Evolutionary conservation across 2,329 filamentous ascomycete species (phyloP), one percentile per base, ranked within the genome.

Genomic region (Trichoderma koningii): DNA sequence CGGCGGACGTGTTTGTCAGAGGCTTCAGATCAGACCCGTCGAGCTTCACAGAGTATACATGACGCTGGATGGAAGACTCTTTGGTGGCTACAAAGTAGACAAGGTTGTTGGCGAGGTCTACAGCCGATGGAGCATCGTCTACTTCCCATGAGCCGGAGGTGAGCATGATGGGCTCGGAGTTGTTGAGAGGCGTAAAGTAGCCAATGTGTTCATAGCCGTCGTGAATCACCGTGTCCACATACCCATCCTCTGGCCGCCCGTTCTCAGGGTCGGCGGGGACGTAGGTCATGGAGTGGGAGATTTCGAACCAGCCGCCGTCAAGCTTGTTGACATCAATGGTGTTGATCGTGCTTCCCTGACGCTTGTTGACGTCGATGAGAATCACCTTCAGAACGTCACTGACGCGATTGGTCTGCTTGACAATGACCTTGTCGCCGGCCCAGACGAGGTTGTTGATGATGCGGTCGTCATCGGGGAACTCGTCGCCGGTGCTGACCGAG

Each of bases 291-390:
- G 89, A 86, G 71, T 97, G 89, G 1, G 92, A 92, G 48, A 97
- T 92, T 78, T 99, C 95, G 71, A 97, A 94, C 95, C 95, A 99
- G 41, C 95, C 96, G 23, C 93, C 93, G 75, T 99, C 95, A n/a
- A 97, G 82, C 65, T 89, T 83, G 69, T 87, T 86, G 55, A 97
- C 87, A 75, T 99, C 87, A 55, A 91, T 85, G 21, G 88, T 89
- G 68, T 94, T 85, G 55, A 97, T 87, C 0, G 91, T 89, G 75
- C 89, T 90, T 34, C 92, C 93, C 21, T 85, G 87, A 55, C 92
- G 88, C 3, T 83, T 79, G 23, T 81, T 78, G 5, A 95, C 90
- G 73, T 99, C 92, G 63, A 98, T 87, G 6, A 98, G 82, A 7
- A 96, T 87, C 28, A 97, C 88, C 69, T 91, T 92, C 74, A 98